Evolutionary conservation across 257 asterid species (phyloP), one percentile per base, ranked within the genome.

Genomic region (Solanum pennellii): DNA sequence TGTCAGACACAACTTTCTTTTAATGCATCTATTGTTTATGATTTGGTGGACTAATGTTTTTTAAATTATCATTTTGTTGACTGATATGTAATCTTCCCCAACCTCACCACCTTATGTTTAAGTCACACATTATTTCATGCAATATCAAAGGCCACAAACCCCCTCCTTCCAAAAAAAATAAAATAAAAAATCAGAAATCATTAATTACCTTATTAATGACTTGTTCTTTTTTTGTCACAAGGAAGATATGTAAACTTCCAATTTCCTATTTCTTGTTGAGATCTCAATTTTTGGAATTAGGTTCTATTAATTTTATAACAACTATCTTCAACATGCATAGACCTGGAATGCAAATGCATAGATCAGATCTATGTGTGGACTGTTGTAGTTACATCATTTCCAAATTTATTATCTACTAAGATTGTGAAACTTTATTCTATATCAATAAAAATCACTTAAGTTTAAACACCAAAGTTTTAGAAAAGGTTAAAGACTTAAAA

Each of bases 1-100:
- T 82, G 89, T 87, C 85, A 85, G 87, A 76, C 79, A 90, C 89
- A 83, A 89, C 83, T 87, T 87, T 85, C 16, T 80, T 79, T 33
- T 27, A 27, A 80, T 80, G 68, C 68, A 27, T 47, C 20, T 27
- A 27, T 27, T 20, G 62, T 80, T 47, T 77, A 77, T 77, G 65
- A 9, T 16, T 37, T 73, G 47, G 10, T 35, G 14, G 14, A 10
- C 15, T 18, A 16, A 52, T 52, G 60, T 52, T 52, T 39, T 20
- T 27, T 12, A 11, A 11, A 39, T 75, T 75, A 6, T 37, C 47
- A 9, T 33, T 10, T 73, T 73, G n/a, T 37, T 35, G 16, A 73
- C 29, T 73, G 18, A 21, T 37, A 35, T 20, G 29, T 37, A 35
- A 35, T 5, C 45, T 16, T 37, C 41, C 77, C 44, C 39, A 5